A percentile compares a stretch with the other conserved stretches of the same genome.
Conservation (phyloP, 1,284 basidiomycete species). For the Papiliotrema terrestris region DNA sequence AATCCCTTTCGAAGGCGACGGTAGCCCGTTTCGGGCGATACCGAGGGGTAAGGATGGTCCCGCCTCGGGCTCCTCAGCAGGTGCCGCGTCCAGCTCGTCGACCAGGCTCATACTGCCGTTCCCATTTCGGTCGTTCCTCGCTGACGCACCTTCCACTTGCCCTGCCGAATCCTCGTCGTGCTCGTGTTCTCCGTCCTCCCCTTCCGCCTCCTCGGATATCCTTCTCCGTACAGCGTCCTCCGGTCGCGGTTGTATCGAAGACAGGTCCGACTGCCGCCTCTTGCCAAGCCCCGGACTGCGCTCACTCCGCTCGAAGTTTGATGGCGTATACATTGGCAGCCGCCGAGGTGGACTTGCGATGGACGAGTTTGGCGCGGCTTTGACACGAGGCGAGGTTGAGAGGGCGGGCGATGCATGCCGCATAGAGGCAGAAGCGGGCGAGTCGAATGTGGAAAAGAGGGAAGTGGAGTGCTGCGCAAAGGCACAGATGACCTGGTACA, state of each 20-base stretch:
- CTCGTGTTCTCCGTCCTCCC: neutral
- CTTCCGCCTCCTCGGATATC: neutral
- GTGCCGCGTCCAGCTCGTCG: neutral
- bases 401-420: conserved; percentile 8
- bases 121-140: too few relatives aligned
- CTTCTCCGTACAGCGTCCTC: neutral
- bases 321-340: neutral
- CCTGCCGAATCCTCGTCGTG: neutral
- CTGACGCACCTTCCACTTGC: too few relatives aligned
- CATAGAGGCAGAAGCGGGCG: conserved; percentile 30
- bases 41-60: neutral
- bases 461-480: conserved; percentile 75
- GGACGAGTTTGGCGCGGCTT: neutral
- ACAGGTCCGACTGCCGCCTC: conserved; percentile 7
- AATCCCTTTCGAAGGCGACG: too few relatives aligned
- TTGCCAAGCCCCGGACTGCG: conserved; percentile 2
- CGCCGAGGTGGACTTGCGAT: neutral
- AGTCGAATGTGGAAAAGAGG: conserved; percentile 73
- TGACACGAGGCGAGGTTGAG: neutral
- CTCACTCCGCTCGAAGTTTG: neutral
- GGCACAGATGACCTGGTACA: conserved; percentile 50
- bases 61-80: neutral
- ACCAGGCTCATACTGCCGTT: neutral
- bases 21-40: neutral
- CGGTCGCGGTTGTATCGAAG: neutral